phyloP scores from a whole-genome alignment of 164 flowering plant genomes.

The Dillenia turbinata region DNA sequence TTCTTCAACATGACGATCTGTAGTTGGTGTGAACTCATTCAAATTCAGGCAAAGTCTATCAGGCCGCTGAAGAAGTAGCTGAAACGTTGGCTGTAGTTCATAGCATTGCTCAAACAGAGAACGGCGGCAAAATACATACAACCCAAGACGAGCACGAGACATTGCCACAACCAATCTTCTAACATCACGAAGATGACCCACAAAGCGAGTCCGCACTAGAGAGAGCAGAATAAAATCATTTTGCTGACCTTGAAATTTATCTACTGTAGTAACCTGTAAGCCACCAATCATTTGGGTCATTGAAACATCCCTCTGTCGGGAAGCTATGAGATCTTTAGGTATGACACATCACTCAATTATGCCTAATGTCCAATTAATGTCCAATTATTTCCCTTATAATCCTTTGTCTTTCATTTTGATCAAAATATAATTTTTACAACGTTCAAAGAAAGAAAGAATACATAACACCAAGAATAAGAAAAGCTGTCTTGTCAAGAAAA shows the following conservation, averaged over 20 bases:
- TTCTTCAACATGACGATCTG: conserved; percentile 73
- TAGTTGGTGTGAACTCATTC: conserved; percentile 45
- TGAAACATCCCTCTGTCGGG: too few relatives aligned
- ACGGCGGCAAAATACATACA: conserved; percentile 85
- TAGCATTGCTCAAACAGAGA: conserved; percentile 95
- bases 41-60: conserved; percentile 76
- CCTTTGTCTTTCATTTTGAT: too few relatives aligned
- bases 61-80: conserved; percentile 79
- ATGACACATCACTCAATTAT: too few relatives aligned
- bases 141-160: conserved; percentile 98
- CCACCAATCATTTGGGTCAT: not conserved
- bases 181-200: conserved; percentile 98
- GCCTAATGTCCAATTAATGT: too few relatives aligned
- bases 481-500: too few relatives aligned
- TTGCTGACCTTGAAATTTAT: conserved; percentile 99
- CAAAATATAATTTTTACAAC: too few relatives aligned
- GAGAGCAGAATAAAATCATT: conserved; percentile 90
- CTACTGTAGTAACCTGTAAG: conserved; percentile 85
- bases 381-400: too few relatives aligned
- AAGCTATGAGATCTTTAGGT: too few relatives aligned
- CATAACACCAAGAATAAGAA: too few relatives aligned
- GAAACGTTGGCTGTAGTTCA: conserved; percentile 91
- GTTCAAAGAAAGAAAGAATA: too few relatives aligned
- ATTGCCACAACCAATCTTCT: conserved; percentile 97
- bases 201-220: conserved; percentile 92